Evolutionary conservation across 345 rosid species (phyloP).

Genomic region (Kernera saxatilis): DNA sequence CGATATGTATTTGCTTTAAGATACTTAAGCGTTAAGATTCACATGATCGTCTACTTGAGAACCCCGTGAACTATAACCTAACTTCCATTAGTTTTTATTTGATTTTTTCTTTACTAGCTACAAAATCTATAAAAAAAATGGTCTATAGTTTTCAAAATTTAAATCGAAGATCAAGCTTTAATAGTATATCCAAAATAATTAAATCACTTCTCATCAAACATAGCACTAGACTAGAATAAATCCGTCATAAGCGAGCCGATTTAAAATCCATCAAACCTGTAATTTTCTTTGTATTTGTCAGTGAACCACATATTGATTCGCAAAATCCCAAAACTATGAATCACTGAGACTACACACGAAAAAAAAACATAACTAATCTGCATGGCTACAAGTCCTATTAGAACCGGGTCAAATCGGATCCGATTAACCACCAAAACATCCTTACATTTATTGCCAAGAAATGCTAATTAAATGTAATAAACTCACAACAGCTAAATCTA

Average conservation of each 20-base stretch:
- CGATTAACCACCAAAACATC: not conserved
- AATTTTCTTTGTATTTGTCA: not conserved
- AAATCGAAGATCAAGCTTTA: not conserved
- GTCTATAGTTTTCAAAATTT: not conserved
- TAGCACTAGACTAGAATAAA: not conserved
- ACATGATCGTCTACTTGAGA: constrained; percentile 27
- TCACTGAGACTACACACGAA: not conserved
- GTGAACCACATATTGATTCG: not conserved
- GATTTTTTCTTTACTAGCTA: not conserved
- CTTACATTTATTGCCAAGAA: not conserved
- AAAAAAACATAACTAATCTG: not conserved
- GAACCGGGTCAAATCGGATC: not conserved
- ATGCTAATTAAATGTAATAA: not conserved
- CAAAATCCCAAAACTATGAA: not conserved
- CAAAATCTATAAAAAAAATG: not conserved
- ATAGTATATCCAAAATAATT: not conserved
- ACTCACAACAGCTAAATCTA: not conserved
- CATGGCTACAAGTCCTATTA: not conserved
- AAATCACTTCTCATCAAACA: not conserved
- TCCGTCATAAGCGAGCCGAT: not conserved
- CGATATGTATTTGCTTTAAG: not conserved
- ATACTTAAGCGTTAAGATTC: constrained; percentile 7
- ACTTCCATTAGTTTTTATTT: not conserved
- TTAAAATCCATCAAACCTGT: not conserved
- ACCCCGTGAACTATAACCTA: constrained; percentile 26